Evolutionary conservation across 2,329 filamentous ascomycete genomes (phyloP).

Genomic region (Cadophora malorum): DNA sequence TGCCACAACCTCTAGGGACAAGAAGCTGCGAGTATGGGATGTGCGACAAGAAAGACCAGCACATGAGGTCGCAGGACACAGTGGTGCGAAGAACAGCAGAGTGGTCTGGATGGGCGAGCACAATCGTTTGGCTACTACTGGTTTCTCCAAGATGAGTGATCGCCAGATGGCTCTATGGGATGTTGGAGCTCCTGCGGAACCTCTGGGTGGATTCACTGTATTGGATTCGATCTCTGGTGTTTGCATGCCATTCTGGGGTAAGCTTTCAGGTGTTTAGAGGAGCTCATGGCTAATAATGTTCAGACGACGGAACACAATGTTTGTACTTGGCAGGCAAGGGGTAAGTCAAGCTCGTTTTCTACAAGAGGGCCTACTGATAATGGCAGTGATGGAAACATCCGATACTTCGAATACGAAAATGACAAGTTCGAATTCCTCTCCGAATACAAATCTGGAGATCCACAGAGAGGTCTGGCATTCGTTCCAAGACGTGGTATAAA

Average conservation of each 20-base stretch:
- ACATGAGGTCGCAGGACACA: slow-evolving; percentile 84
- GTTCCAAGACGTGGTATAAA: slow-evolving; percentile 95
- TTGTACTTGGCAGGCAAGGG: slow-evolving; percentile 97
- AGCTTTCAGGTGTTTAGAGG: slow-evolving; percentile 38
- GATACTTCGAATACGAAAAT: slow-evolving; percentile 98
- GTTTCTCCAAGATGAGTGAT: slow-evolving; percentile 98
- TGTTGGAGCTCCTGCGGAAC: slow-evolving; percentile 77
- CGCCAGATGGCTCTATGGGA: slow-evolving; percentile 97
- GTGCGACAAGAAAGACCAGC: slow-evolving; percentile 88
- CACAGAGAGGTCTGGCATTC: slow-evolving; percentile 93
- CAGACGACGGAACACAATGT: slow-evolving; percentile 89
- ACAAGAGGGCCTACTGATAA: slow-evolving; percentile 25
- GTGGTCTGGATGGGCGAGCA: slow-evolving; percentile 97
- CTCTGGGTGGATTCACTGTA: slow-evolving; percentile 87
- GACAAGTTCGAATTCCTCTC: slow-evolving; percentile 98
- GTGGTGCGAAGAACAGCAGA: slow-evolving; percentile 96
- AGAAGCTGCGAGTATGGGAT: slow-evolving; percentile 98
- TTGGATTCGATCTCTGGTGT: slow-evolving; percentile 97
- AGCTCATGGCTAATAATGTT: slow-evolving; percentile 34
- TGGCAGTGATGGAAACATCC: slow-evolving; percentile 91
- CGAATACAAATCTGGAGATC: slow-evolving; percentile 96
- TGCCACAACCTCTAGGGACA: slow-evolving; percentile 94
- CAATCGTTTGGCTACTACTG: slow-evolving; percentile 93
- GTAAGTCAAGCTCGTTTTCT: slow-evolving; percentile 57
- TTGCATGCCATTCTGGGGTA: slow-evolving; percentile 98